These are phyloP conservation scores for Syzygium syzygioides DNA, from an alignment of 441 rosid genomes.

Conservation along the genomic window DNA sequence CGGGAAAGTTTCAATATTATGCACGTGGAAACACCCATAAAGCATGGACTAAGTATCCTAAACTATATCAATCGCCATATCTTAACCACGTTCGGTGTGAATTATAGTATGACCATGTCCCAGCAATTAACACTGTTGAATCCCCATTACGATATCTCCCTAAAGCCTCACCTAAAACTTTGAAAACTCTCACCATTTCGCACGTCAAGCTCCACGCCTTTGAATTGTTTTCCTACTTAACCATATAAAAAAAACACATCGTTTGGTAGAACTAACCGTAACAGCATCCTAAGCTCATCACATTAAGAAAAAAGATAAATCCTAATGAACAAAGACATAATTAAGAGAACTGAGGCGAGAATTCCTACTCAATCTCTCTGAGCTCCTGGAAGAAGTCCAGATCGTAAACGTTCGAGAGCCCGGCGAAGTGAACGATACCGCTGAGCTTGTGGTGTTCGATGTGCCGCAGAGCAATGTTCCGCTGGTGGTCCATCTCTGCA, in stretches of 20 bases:
- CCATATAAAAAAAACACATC: background rate
- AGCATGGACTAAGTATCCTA: background rate
- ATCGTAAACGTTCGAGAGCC: slow-evolving; percentile 77
- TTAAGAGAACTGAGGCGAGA: background rate
- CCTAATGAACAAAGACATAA: background rate
- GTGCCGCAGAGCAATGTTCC: slow-evolving; percentile 76
- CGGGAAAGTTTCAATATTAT: background rate
- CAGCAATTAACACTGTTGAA: background rate
- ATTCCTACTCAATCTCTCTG: slow-evolving; percentile 70
- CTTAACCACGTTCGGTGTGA: background rate
- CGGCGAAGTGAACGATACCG: slow-evolving; percentile 94
- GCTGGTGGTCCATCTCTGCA: slow-evolving; percentile 69
- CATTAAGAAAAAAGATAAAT: background rate
- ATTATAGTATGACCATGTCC: background rate
- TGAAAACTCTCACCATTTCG: background rate
- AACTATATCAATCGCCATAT: background rate
- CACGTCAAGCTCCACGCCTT: background rate
- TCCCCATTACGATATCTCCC: background rate
- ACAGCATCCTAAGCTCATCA: background rate
- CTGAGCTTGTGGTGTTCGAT: slow-evolving; percentile 71
- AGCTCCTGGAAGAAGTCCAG: slow-evolving; percentile 83
- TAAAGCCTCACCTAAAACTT: background rate
- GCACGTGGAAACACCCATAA: background rate
- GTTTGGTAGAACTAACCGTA: background rate
- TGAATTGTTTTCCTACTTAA: background rate